phyloP scores from a whole-genome alignment of 2,329 filamentous ascomycete genomes.

The Xylaria sp. region DNA sequence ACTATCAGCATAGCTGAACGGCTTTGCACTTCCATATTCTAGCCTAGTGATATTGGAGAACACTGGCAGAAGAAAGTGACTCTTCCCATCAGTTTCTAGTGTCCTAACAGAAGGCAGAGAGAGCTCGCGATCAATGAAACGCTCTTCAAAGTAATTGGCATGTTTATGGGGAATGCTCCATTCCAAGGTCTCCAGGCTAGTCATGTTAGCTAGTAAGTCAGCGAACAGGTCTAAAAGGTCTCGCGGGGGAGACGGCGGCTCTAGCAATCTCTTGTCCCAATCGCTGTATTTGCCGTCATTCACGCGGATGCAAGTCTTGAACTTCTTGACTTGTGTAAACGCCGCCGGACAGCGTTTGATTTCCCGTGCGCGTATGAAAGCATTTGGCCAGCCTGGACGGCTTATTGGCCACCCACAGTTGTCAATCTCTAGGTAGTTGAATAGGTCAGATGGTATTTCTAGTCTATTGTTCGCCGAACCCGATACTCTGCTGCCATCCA shows the following conservation, averaged over 20 bases:
- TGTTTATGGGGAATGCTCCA: background rate
- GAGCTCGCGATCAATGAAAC: background rate
- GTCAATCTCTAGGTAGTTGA: constrained; percentile 13
- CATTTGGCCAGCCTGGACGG: constrained; percentile 11
- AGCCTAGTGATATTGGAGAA: constrained; percentile 15
- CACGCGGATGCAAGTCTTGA: background rate
- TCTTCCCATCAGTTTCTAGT: background rate
- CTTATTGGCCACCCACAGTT: background rate
- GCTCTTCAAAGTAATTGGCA: constrained; percentile 1
- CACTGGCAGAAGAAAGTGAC: constrained; percentile 11
- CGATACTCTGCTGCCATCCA: background rate
- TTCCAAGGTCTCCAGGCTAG: constrained; percentile 16
- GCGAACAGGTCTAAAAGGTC: background rate
- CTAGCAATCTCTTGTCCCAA: background rate
- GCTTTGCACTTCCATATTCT: background rate
- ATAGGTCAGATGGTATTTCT: constrained; percentile 9
- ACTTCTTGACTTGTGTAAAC: constrained; percentile 14
- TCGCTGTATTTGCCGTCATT: background rate
- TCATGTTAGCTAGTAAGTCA: constrained; percentile 20
- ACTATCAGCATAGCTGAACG: background rate
- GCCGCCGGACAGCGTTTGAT: constrained; percentile 9
- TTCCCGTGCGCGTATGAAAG: background rate
- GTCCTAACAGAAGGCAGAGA: constrained; percentile 10
- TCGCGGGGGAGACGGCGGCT: background rate
- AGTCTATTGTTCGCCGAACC: background rate